Evolutionary conservation across 2,329 filamentous ascomycete species (phyloP), one percentile per base, ranked within the genome.

Genomic region (Metarhizium humberi): DNA sequence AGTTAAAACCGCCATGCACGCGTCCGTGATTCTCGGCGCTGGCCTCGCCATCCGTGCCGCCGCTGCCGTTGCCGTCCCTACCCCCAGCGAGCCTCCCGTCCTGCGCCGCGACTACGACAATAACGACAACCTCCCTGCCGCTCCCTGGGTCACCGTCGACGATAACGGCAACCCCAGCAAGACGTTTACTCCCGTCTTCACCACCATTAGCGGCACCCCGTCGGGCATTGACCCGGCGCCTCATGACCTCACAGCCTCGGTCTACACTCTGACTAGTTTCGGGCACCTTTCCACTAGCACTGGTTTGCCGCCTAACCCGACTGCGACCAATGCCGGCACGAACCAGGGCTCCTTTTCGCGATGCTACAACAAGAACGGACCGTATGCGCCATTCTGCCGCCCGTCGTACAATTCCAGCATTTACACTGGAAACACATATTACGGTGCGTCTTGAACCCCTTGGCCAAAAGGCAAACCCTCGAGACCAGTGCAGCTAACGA

Each of bases 71-170:
- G 70, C 71, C 59, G 61, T 67, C 16, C 63, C 66, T 40, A 61
- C 66, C 11, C 62, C 63, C 45, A 60, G 58, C 32, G 51, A 13
- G 36, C n/a, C 25, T 7, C 7, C 51, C 18, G 20, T 42, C 7
- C 51, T 56, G 40, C 38, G 51, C 59, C n/a, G 58, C 52, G 55
- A 57, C 42, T 60, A 57, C 57, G 56, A 62, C 32, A 62, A 61
- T 54, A 57, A 61, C 56, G 52, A 53, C 53, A 51, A 56, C 57
- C 55, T 60, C 51, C 36, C 55, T 34, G 50, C 62, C 48, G 73
- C 72, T 20, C 71, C 74, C 38, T 83, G 80, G 80, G 75, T 82
- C 50, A 73, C 70, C 4, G 75, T 82, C 57, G 70, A 75, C 63
- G 71, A 73, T 52, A 70, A 76, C 47, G 76, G 75, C 60, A 67